Evolutionary conservation across 2,329 filamentous ascomycete genomes (phyloP).

Genomic region (Tolypocladium amazonense): DNA sequence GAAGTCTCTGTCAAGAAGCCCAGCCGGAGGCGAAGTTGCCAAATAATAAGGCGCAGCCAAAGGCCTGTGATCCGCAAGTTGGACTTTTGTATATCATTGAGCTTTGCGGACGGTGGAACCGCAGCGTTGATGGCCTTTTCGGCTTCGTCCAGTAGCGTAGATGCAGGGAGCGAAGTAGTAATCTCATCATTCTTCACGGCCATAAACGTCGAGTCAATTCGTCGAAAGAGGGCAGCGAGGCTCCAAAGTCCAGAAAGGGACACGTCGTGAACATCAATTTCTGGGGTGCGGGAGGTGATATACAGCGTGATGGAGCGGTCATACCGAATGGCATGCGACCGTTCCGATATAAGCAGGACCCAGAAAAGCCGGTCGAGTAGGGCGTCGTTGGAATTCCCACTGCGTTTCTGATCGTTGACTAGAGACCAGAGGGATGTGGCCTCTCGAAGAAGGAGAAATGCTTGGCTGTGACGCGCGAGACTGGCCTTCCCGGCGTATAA

Average conservation of each 20-base stretch:
- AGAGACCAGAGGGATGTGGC: constrained; percentile 29
- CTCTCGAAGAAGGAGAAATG: constrained; percentile 32
- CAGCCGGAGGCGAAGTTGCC: constrained; percentile 32
- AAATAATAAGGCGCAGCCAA: constrained; percentile 33
- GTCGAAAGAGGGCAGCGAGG: constrained; percentile 27
- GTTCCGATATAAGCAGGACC: constrained; percentile 31
- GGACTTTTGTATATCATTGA: constrained; percentile 33
- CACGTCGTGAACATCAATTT: constrained; percentile 16
- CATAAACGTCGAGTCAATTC: constrained; percentile 31
- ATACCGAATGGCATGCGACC: constrained; percentile 33
- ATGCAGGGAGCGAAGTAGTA: constrained; percentile 15
- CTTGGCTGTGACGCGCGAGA: constrained; percentile 30
- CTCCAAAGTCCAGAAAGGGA: constrained; percentile 27
- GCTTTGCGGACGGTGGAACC: constrained; percentile 17
- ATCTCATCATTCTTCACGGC: constrained; percentile 28
- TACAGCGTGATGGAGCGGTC: constrained; percentile 31
- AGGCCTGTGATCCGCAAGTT: constrained; percentile 33
- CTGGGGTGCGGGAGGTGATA: constrained; percentile 25
- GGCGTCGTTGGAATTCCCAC: constrained; percentile 9
- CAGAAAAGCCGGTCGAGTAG: constrained; percentile 30
- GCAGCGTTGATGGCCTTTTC: constrained; percentile 26
- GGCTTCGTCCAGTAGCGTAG: constrained; percentile 21
- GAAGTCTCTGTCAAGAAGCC: constrained; percentile 26
- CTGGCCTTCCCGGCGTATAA: constrained; percentile 32
- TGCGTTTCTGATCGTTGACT: constrained; percentile 15